Percentiles rank a stretch among this genome's conserved stretches.
Conservation (phyloP, 2,329 filamentous ascomycete genomes). For the Cladosporium sp. region DNA sequence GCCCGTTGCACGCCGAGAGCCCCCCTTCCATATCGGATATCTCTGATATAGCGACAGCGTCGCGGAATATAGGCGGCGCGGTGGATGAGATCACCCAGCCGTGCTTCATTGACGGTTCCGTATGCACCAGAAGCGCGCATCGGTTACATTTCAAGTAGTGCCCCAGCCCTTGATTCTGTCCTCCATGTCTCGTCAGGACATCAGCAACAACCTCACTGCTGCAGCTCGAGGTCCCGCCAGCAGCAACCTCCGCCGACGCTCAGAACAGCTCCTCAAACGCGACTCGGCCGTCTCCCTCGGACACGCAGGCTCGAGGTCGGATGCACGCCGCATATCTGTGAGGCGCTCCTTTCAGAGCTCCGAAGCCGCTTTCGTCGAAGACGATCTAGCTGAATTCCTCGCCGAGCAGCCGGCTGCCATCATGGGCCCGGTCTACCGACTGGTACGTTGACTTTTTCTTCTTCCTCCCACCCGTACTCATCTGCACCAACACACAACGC, state of each 20-base stretch:
- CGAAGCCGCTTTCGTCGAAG: constrained; percentile 8
- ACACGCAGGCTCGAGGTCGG: constrained; percentile 1
- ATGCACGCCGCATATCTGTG: neutral
- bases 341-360: constrained; percentile 11
- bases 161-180: constrained; percentile 21
- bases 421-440: constrained; percentile 11
- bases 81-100: constrained; percentile 6
- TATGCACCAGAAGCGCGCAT: constrained; percentile 15
- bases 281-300: constrained; percentile 7
- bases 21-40: neutral
- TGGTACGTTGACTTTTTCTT: constrained; percentile 5
- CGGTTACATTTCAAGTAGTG: constrained; percentile 20
- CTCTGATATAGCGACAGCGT: constrained; percentile 5
- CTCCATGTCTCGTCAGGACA: constrained; percentile 13
- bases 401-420: constrained; percentile 1
- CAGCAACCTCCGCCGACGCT: neutral
- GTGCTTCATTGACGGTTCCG: neutral
- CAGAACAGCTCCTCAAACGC: constrained; percentile 1
- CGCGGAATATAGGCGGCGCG: constrained; percentile 7
- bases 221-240: neutral
- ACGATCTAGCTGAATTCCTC: constrained; percentile 14
- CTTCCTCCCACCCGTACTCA: neutral
- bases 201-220: constrained; percentile 6
- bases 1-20: neutral
- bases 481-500: neutral